These are phyloP conservation scores for Naegleria lovaniensis DNA, from an alignment of 208 protist species.

Conservation along the genomic window DNA sequence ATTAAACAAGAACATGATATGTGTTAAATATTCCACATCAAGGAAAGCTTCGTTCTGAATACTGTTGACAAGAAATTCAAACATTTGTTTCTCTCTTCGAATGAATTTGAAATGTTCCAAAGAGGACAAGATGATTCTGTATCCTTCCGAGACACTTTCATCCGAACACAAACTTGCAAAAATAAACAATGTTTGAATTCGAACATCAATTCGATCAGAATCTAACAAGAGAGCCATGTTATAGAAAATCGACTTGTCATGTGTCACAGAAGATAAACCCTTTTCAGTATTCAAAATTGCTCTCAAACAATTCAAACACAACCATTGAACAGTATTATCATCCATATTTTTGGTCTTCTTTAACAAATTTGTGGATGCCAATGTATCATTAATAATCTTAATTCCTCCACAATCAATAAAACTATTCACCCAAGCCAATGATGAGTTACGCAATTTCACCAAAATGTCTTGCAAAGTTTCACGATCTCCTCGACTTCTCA, in stretches of 20 bases:
- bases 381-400: neutral
- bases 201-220: neutral
- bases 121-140: neutral
- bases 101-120: neutral
- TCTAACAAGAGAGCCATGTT: neutral
- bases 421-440: neutral
- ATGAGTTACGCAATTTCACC: neutral
- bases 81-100: neutral
- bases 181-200: neutral
- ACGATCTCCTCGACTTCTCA: neutral
- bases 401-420: slow-evolving; percentile 1
- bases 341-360: neutral
- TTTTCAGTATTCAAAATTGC: slow-evolving; percentile 1
- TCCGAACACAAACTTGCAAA: neutral
- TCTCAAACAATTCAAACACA: neutral
- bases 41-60: neutral
- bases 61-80: neutral
- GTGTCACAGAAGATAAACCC: neutral
- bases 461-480: neutral
- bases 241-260: neutral
- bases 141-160: neutral
- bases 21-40: neutral
- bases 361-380: slow-evolving; percentile 9
- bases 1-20: neutral
- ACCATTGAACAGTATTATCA: neutral